Base-by-base conservation (phyloP, 164 flowering plant species). In the Amborella trichopoda region DNA sequence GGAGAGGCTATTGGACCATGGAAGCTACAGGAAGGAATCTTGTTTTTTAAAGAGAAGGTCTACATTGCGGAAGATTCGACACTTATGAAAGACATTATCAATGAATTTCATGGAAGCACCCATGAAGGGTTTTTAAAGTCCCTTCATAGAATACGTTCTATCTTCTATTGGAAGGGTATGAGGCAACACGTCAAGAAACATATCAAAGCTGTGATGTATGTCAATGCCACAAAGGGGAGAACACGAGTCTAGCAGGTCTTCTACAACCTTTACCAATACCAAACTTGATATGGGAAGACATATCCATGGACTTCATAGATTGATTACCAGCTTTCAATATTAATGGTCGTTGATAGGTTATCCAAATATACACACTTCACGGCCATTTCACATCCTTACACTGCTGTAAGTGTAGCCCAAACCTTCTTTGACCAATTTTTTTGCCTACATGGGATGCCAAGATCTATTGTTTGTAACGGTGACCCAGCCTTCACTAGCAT, bases 341-440 rank as follows among this genome's bases (percentile, higher is more conserved):
- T 46, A 9, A 26, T 28, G 38, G 38, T 28, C 13, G 50, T 28
- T 2, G 26, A 46, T 28, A 11, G 6, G 12, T 24, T 28, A 8
- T 3, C 50, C n/a, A 46, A 46, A 17, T 46, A 28, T 28, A 33
- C 50, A 28, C 36, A 46, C 42, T 39, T 39, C 42, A 1, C 17
- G 8, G 42, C n/a, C 8, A 11, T 39, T 11, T 11, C n/a, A 12
- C 42, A 39, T 17, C 42, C 42, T 16, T 39, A 10, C 18, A 39
- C 42, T 14, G 42, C 42, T 17, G 18, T 6, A 8, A 39, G 8
- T 16, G 18, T 39, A 6, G 2, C 42, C 18, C 42, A 39, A 6
- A 17, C 18, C 2, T 39, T 39, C 42, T 8, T 10, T 6, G 18
- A 1, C 12, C n/a, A 39, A 10, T 6, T 39, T 6, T 14, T 1